Percentiles rank a stretch among this genome's conserved stretches.
phyloP scores from a whole-genome alignment of 305 asterid species.

The Withania somnifera region DNA sequence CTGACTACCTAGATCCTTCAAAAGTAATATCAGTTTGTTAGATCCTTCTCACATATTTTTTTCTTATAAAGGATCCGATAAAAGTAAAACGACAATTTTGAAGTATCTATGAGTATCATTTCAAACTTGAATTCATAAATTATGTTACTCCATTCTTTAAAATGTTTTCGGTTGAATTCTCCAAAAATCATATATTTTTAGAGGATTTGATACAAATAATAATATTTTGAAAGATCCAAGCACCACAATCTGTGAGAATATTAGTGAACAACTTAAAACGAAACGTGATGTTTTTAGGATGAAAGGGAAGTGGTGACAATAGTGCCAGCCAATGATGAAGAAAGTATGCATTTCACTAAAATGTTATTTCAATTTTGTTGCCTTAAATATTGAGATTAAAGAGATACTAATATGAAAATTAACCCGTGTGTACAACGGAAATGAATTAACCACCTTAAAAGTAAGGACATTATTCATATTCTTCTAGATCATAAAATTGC shows the following conservation, averaged over 20 bases:
- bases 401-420: too few species aligned
- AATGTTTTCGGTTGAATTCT: neutral
- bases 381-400: too few species aligned
- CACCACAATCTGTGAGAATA: neutral
- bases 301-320: too few species aligned
- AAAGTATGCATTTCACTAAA: too few species aligned
- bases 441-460: neutral
- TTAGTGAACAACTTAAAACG: too few species aligned
- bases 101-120: neutral
- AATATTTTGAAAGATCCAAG: neutral
- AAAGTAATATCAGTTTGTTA: too few species aligned
- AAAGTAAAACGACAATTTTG: neutral
- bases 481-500: neutral
- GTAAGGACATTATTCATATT: neutral
- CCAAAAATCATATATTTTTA: neutral
- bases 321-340: too few species aligned
- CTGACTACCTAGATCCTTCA: too few species aligned
- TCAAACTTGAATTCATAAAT: neutral
- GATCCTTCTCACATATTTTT: neutral
- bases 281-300: too few species aligned
- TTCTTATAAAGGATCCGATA: neutral
- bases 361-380: too few species aligned
- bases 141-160: neutral
- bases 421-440: too few species aligned
- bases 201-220: too few species aligned